Evolutionary conservation across 2,329 filamentous ascomycete species (phyloP).

Genomic region (Colletotrichum tanaceti): DNA sequence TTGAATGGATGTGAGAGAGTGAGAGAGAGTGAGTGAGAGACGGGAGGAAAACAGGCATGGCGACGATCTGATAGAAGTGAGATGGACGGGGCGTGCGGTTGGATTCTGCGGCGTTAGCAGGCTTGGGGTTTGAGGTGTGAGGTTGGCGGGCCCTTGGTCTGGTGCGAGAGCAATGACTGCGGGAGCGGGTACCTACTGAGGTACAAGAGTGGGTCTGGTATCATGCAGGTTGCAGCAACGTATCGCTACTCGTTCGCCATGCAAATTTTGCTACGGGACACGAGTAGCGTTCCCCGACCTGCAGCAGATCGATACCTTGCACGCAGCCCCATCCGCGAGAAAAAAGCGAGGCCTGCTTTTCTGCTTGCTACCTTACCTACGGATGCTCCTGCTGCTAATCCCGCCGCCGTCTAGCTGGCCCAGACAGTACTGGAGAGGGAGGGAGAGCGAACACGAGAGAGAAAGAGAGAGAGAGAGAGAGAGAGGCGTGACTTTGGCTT

Average conservation of each 20-base stretch:
- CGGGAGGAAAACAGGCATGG: constrained; percentile 13
- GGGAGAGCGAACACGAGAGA: background rate
- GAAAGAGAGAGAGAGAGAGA: background rate
- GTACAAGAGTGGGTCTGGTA: constrained; percentile 36
- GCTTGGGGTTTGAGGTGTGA: constrained; percentile 39
- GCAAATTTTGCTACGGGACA: background rate
- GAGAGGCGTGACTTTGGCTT: constrained; percentile 10
- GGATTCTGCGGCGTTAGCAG: constrained; percentile 38
- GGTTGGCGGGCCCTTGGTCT: constrained; percentile 34
- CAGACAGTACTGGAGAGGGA: constrained; percentile 22
- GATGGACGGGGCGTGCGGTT: constrained; percentile 37
- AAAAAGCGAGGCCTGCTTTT: constrained; percentile 27
- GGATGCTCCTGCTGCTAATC: constrained; percentile 16
- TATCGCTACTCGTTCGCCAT: constrained; percentile 9
- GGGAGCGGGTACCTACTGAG: constrained; percentile 38
- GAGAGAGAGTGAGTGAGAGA: background rate
- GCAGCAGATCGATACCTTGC: constrained; percentile 33
- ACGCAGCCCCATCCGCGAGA: constrained; percentile 31
- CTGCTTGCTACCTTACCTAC: too few species aligned
- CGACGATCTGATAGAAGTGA: constrained; percentile 40
- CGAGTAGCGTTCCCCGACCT: constrained; percentile 28
- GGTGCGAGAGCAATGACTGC: constrained; percentile 38
- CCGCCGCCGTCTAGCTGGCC: constrained; percentile 25
- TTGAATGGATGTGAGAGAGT: too few species aligned
- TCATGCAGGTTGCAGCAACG: constrained; percentile 33